Base-by-base conservation (phyloP, 2,329 filamentous ascomycete species). In the Aciculosporium take region DNA sequence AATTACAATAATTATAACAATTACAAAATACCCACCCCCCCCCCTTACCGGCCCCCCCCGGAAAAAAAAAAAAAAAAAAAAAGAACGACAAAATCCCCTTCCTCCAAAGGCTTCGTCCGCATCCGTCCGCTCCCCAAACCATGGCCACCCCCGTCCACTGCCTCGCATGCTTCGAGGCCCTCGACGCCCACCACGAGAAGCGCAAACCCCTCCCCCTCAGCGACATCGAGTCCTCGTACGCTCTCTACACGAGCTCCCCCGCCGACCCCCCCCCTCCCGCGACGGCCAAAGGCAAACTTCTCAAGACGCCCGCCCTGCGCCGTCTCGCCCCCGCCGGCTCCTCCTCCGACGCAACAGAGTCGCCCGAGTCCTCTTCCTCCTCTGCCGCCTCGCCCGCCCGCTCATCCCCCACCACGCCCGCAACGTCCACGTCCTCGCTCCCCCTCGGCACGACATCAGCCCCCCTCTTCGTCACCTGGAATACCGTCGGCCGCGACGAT, bases 381-480 rank as follows among this genome's bases (percentile, higher is more conserved):
- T 45, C 54, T 34, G 58, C 57, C 12, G 56, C 59, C 12, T 55
- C 66, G 34, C 64, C 65, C 7, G 56, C 63, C 28, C 49, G 62
- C 17, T 67, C 62, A 7, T 67, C 61, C 2, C 66, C 66, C 21
- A 9, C 33, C 7, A 67, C 66, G 7, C 62, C 69, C 3, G 63
- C 60, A 9, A 70, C 66, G 1, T 67, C 65, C 12, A 63, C 56
- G 10, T 60, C 64, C 27, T 68, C 61, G 23, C 57, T 64, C 18
- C 44, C 44, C 34, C 56, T 55, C 45, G 53, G 53, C 48, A 45
- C 49, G 48, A 49, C 62, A 43, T 70, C 74, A 32, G 76, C 79
- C 47, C 89, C 89, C 1, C 72, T 96, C 30, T 96, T 96, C 58
- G 84, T 98, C 36, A 94, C 88, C 7, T 96, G 89, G 88, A 94